Evolutionary conservation across 2,329 filamentous ascomycete genomes (phyloP).

Genomic region (Epichloe elymi): DNA sequence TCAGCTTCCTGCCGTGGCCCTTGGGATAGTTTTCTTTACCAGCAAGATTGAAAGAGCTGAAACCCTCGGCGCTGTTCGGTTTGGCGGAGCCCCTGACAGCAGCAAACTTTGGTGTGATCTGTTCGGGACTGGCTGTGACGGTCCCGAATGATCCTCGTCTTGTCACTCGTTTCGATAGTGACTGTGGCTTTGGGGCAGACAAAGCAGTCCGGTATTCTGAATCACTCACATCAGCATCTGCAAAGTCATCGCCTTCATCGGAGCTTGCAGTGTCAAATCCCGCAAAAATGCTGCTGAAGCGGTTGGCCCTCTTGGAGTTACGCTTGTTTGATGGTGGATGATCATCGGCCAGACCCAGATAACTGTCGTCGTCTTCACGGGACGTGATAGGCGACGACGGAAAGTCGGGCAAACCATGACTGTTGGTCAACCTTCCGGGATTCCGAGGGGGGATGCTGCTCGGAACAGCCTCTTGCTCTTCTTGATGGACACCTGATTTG

Average conservation of each 20-base stretch:
- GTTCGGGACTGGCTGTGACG: slow-evolving; percentile 30
- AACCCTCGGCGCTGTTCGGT: slow-evolving; percentile 28
- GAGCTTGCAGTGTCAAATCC: slow-evolving; percentile 65
- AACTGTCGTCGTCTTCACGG: slow-evolving; percentile 41
- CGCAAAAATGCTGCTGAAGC: slow-evolving; percentile 75
- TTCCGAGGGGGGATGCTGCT: slow-evolving; percentile 47
- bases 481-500: slow-evolving; percentile 6
- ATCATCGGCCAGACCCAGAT: slow-evolving; percentile 71
- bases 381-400: slow-evolving; percentile 33
- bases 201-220: slow-evolving; percentile 54
- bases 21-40: slow-evolving; percentile 17
- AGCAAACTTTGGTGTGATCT: slow-evolving; percentile 16
- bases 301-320: slow-evolving; percentile 50
- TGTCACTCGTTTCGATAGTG: slow-evolving; percentile 21
- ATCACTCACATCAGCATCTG: slow-evolving; percentile 48
- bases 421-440: slow-evolving; percentile 39
- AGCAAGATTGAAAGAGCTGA: slow-evolving; percentile 29
- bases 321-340: slow-evolving; percentile 49
- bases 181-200: slow-evolving; percentile 45
- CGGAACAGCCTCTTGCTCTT: slow-evolving; percentile 36
- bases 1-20: slow-evolving; percentile 16
- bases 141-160: slow-evolving; percentile 30
- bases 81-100: slow-evolving; percentile 17
- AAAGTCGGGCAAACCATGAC: slow-evolving; percentile 32
- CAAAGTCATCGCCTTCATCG: slow-evolving; percentile 51